Evolutionary conservation across 108 stramenopile species (phyloP).

Genomic region (Halocafeteria seosinensis): DNA sequence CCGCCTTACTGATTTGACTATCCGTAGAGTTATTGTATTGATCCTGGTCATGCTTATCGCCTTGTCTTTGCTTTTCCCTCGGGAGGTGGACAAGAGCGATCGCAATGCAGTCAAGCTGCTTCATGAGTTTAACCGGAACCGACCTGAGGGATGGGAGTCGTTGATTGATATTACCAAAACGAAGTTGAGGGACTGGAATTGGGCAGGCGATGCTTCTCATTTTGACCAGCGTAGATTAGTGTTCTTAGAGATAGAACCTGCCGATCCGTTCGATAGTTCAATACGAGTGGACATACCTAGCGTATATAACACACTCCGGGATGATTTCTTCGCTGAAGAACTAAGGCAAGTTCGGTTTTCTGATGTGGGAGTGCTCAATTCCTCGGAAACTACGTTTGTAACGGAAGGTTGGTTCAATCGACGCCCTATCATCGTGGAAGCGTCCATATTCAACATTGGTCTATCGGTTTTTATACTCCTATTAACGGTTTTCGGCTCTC

Average conservation of each 20-base stretch:
- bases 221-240: neutral
- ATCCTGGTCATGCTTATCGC: neutral
- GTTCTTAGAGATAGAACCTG: neutral
- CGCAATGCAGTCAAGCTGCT: neutral
- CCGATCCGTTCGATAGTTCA: neutral
- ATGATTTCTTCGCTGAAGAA: neutral
- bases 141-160: neutral
- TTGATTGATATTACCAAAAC: neutral
- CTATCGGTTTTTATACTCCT: conserved; percentile 29
- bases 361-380: too few species aligned
- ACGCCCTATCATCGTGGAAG: neutral
- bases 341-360: neutral
- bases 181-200: neutral
- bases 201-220: too few species aligned
- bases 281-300: too few species aligned
- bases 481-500: conserved; percentile 28
- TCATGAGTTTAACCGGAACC: neutral
- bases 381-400: neutral
- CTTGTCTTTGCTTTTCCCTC: neutral
- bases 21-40: neutral
- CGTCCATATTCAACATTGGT: neutral
- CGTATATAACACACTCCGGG: neutral
- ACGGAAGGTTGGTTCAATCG: neutral
- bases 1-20: neutral
- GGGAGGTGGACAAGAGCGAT: neutral